Evolutionary conservation across 352 stramenopile genomes (phyloP), one percentile per base, ranked within the genome.

Genomic region (Phytophthora europaea): DNA sequence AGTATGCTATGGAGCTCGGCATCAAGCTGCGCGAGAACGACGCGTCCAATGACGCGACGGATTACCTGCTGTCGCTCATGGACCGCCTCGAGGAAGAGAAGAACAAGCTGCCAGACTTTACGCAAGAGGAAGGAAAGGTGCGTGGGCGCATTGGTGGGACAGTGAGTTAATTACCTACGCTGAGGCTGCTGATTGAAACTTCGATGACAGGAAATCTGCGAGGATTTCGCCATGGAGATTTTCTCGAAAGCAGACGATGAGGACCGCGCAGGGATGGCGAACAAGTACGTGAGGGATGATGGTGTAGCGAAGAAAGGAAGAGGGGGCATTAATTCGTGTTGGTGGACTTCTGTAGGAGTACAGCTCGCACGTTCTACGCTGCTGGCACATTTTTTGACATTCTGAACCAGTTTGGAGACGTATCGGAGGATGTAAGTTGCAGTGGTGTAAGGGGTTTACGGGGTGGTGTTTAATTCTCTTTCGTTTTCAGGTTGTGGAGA

Each of bases 321-420:
- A 50, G 5, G 10, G 5, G 52, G 51, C 23, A 54, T 71, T 13
- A 70, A 28, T 23, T 45, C 72, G 12, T 59, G 43, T 43, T 54
- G 48, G 22, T 23, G 18, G 58, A 6, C 48, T 47, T 20, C n/a
- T 70, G 26, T 55, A 96, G 89, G 68, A 92, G 89, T 65, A 99
- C 97, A 18, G 97, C 97, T 51, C 88, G 94, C 40, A 98, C 92
- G 22, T 99, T 99, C 83, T 99, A 99, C 85, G 97, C 96, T 0
- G 97, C 97, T 2, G 95, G 93, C 38, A 98, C 85, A 12, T 99
- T 99, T 79, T 98, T 99, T 61, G 97, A 99, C 76, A 98, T 99
- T 58, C 80, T 99, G 55, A 90, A 96, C 61, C 97, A 99, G 80
- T 99, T 99, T 82, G 93, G 96, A 38, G 75, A 92, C 3, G 82